Evolutionary conservation across 2,329 filamentous ascomycete species (phyloP), one percentile per base, ranked within the genome.

Genomic region (Ophidiomyces ophidiicola): DNA sequence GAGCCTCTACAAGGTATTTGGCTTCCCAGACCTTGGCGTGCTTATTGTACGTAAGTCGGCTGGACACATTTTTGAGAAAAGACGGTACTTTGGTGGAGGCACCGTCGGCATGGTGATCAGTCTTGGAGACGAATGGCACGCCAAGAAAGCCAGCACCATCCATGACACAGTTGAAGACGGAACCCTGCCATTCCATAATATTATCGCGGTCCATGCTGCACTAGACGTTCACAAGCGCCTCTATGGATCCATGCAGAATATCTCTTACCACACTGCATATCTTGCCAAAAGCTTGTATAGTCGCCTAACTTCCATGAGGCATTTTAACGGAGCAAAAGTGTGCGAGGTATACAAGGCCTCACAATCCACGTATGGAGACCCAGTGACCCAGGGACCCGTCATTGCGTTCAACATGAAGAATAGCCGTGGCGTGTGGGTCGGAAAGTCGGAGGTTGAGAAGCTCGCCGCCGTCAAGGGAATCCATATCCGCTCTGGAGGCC

Each of bases 1-100:
- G 29, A 94, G 87, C 58, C 77, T 96, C 47, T 92, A 94, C 64
- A 98, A 96, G 58, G 87, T 94, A n/a, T 96, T 96, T 57, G 88
- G 90, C 1, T 94, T 94, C 48, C 88, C 88, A 0, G 84, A 96
- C 55, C 67, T 96, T 1, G 88, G 88, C 1, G 86, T 79, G 1
- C 62, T 98, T 42, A 76, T 96, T 20, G 76, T 96, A 8, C 76
- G 81, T 29, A 86, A 83, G 49, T 69, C 74, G 21, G 74, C 82
- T 8, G 75, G 73, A 5, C 57, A 69, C 26, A 55, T 80, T 2
- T 77, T 94, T 32, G 64, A 72, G 21, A 66, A 68, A 29, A 74
- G 85, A 44, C 77, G 67, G 45, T 98, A 92, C 52, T 98, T 98
- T 60, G 88, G 88, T 4, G 90, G 88, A 5, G 90, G 90, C 3